Conservation (phyloP, 2,329 filamentous ascomycete species). For the Aureobasidium sp. region DNA sequence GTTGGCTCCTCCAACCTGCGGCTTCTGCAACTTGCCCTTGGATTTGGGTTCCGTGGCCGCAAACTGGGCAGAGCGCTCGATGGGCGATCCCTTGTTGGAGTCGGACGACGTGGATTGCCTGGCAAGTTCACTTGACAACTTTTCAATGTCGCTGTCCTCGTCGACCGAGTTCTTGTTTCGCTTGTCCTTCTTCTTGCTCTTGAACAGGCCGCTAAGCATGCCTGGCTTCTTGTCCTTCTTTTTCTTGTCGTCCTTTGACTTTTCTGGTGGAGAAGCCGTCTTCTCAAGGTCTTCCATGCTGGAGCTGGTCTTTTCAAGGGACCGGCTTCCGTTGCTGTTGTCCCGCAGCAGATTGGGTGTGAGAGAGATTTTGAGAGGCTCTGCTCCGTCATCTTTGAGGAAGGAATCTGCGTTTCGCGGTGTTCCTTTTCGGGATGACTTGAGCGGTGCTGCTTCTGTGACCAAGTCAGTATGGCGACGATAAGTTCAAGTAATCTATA, state of each 20-base stretch:
- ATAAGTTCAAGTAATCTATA: background rate
- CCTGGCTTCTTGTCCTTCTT: slow-evolving; percentile 64
- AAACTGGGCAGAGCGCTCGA: background rate
- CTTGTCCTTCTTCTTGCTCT: slow-evolving; percentile 59
- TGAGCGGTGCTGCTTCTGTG: slow-evolving; percentile 35
- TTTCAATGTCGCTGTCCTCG: slow-evolving; percentile 25
- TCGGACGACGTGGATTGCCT: slow-evolving; percentile 8
- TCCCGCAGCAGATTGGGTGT: slow-evolving; percentile 89
- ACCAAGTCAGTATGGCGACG: slow-evolving; percentile 27
- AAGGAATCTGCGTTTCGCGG: slow-evolving; percentile 92
- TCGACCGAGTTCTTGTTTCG: slow-evolving; percentile 42
- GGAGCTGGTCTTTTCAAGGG: slow-evolving; percentile 29
- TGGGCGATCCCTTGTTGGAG: background rate
- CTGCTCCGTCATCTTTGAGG: slow-evolving; percentile 90
- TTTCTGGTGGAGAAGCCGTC: slow-evolving; percentile 54
- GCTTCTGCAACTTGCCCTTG: slow-evolving; percentile 23
- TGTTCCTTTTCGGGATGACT: slow-evolving; percentile 78
- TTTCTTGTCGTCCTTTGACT: slow-evolving; percentile 66
- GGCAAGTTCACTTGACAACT: slow-evolving; percentile 24
- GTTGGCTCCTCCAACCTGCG: background rate
- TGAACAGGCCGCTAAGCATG: slow-evolving; percentile 65
- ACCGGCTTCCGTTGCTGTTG: slow-evolving; percentile 45
- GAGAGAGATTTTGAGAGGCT: slow-evolving; percentile 94
- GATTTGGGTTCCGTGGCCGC: background rate
- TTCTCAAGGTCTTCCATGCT: slow-evolving; percentile 75